Evolutionary conservation across 495 filamentous ascomycete genomes (phyloP).

Genomic region (Neurospora sp.): DNA sequence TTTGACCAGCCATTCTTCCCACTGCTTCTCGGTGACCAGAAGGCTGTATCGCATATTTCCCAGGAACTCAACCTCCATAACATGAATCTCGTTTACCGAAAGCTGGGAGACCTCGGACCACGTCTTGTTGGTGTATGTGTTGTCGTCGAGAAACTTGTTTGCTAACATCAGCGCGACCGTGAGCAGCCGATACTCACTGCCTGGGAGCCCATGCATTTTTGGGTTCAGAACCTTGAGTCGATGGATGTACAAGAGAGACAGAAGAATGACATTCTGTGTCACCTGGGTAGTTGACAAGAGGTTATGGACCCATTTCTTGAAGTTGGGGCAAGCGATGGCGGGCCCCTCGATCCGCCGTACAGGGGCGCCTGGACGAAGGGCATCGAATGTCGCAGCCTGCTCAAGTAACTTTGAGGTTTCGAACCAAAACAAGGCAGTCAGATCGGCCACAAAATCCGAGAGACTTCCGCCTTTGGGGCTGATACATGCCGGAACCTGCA

Average conservation of each 20-base stretch:
- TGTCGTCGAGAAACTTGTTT: conserved; percentile 98
- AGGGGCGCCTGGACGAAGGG: conserved; percentile 28
- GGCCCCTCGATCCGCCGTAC: conserved; percentile 51
- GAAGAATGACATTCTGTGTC: conserved; percentile 86
- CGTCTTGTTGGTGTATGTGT: conserved; percentile 99
- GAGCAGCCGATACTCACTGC: conserved; percentile 91
- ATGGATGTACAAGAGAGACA: conserved; percentile 90
- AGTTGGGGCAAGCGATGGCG: conserved; percentile 67
- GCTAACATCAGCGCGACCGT: conserved; percentile 97
- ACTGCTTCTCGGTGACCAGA: conserved; percentile 71
- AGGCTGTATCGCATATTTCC: conserved; percentile 97
- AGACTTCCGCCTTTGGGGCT: conserved; percentile 62
- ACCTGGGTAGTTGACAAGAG: conserved; percentile 93
- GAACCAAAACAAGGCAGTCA: conserved; percentile 98
- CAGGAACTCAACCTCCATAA: conserved; percentile 99
- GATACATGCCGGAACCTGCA: conserved; percentile 65
- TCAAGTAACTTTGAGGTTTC: conserved; percentile 72
- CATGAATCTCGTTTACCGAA: conserved; percentile 87
- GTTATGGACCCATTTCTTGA: conserved; percentile 87
- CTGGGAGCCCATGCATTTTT: conserved; percentile 74
- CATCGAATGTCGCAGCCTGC: conserved; percentile 56
- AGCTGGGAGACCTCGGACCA: conserved; percentile 99
- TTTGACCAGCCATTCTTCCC: conserved; percentile 76
- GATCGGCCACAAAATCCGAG: conserved; percentile 79
- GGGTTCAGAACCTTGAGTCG: conserved; percentile 85